These are phyloP conservation scores for Emericellopsis atlantica DNA, from an alignment of 2,329 filamentous ascomycete species.

Conservation along the genomic window DNA sequence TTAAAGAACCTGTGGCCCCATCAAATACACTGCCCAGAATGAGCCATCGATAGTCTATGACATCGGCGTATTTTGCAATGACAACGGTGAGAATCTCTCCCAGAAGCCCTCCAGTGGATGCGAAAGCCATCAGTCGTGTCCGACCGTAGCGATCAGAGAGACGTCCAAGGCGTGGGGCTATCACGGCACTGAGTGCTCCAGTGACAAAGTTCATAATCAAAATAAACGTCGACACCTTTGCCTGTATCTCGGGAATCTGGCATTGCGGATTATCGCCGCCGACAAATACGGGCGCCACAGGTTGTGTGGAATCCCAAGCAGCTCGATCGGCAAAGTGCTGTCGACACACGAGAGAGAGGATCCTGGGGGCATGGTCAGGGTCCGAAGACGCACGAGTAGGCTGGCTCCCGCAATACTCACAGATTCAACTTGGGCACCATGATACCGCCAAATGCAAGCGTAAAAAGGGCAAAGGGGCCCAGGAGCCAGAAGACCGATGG, in stretches of 20 bases:
- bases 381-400: not conserved
- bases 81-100: conserved; percentile 69
- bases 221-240: conserved; percentile 64
- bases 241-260: conserved; percentile 64
- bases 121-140: conserved; percentile 58
- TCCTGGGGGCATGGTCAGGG: conserved; percentile 23
- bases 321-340: conserved; percentile 65
- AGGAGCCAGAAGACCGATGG: conserved; percentile 74
- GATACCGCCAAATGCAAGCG: conserved; percentile 74
- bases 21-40: conserved; percentile 68
- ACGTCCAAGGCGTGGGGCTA: conserved; percentile 70
- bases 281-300: conserved; percentile 50
- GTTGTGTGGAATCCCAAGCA: conserved; percentile 42
- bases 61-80: conserved; percentile 61
- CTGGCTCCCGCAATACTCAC: conserved; percentile 19
- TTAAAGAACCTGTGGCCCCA: conserved; percentile 80
- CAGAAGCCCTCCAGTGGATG: conserved; percentile 61
- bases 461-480: conserved; percentile 67
- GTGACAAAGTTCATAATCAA: conserved; percentile 62
- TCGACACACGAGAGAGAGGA: conserved; percentile 71
- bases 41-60: conserved; percentile 65
- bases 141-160: conserved; percentile 82
- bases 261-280: conserved; percentile 69
- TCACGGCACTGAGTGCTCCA: conserved; percentile 68
- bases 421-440: conserved; percentile 81